Conservation (phyloP, 257 asterid species). For the Sherardia arvensis region DNA sequence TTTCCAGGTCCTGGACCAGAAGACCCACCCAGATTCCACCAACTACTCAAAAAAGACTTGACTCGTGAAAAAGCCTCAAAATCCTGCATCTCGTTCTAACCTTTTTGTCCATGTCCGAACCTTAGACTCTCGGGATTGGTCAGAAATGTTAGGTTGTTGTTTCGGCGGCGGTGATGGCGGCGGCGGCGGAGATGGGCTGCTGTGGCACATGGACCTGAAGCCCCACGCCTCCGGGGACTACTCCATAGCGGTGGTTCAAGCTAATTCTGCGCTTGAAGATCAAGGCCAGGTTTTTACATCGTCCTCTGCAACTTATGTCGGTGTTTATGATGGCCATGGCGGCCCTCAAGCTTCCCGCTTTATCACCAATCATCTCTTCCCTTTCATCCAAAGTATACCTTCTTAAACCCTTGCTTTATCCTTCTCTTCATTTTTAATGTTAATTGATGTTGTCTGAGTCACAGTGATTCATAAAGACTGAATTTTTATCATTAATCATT, state of each 20-base stretch:
- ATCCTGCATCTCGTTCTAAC: background rate
- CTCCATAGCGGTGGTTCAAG: conserved; percentile 39
- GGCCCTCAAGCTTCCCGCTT: conserved; percentile 41
- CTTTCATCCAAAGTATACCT: conserved; percentile 29
- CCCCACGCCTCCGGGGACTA: conserved; percentile 33
- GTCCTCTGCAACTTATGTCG: conserved; percentile 29
- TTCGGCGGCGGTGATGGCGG: conserved; percentile 20
- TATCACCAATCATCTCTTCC: conserved; percentile 25
- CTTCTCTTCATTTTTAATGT: background rate
- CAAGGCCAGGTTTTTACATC: conserved; percentile 36
- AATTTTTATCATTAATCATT: background rate
- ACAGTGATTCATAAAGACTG: no score
- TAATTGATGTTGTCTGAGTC: background rate
- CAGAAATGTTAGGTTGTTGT: conserved; percentile 20
- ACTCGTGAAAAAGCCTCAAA: background rate
- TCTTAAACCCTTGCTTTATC: background rate
- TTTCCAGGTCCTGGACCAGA: background rate
- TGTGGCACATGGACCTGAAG: conserved; percentile 36
- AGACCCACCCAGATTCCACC: conserved; percentile 4
- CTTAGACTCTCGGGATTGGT: background rate
- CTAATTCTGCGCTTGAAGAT: conserved; percentile 35
- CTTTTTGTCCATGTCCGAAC: background rate
- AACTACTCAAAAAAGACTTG: conserved; percentile 10
- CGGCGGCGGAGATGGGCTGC: conserved; percentile 24
- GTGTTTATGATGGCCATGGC: conserved; percentile 44